These are phyloP conservation scores for Nitzschia putrida DNA, from an alignment of 108 stramenopile genomes.

Conservation along the genomic window DNA sequence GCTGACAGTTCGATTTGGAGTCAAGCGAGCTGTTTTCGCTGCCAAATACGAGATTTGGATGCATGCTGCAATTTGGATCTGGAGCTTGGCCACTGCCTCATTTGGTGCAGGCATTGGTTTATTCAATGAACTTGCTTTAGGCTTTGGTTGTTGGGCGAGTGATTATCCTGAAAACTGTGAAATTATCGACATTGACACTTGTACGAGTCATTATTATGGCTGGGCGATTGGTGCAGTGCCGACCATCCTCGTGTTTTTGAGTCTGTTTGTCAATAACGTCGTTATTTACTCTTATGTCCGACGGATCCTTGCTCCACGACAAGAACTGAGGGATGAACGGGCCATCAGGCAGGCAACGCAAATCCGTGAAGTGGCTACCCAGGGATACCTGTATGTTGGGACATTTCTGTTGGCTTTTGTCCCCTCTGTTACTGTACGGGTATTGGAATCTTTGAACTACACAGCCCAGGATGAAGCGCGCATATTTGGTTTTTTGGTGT, in stretches of 20 bases:
- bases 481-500: background rate
- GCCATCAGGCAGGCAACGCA: background rate
- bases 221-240: background rate
- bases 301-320: background rate
- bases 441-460: background rate
- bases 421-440: background rate
- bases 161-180: background rate
- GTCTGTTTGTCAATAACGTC: background rate
- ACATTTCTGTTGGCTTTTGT: background rate
- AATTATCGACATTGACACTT: too few relatives aligned
- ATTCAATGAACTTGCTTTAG: background rate
- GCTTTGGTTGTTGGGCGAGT: background rate
- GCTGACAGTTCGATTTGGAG: conserved; percentile 7
- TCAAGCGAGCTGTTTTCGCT: conserved; percentile 7
- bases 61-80: background rate
- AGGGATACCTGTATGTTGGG: background rate
- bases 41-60: background rate
- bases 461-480: background rate
- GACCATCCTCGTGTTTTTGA: background rate
- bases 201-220: background rate
- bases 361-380: background rate
- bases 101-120: background rate
- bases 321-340: background rate
- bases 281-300: conserved; percentile 7
- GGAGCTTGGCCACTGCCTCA: background rate